phyloP scores from a whole-genome alignment of 2,329 filamentous ascomycete genomes.

The Stachybotrys elegans region DNA sequence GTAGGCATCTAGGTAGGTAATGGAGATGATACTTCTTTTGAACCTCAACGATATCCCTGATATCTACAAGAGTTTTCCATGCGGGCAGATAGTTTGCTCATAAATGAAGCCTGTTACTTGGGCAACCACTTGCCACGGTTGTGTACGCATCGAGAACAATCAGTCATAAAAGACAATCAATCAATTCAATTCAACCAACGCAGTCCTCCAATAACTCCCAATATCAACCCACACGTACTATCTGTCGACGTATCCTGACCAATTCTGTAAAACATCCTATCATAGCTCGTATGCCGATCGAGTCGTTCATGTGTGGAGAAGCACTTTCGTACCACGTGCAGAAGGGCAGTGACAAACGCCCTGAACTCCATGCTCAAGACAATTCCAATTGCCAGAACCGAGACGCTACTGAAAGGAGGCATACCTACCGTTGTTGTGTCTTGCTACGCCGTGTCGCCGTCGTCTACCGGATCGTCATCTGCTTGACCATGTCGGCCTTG shows the following conservation, averaged over 20 bases:
- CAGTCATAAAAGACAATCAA: not conserved
- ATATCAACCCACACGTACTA: not conserved
- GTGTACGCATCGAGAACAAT: too few species aligned
- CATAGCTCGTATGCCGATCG: slow-evolving; percentile 18
- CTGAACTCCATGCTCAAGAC: slow-evolving; percentile 50
- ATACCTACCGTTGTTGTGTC: slow-evolving; percentile 42
- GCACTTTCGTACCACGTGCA: slow-evolving; percentile 46
- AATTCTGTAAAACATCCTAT: slow-evolving; percentile 10
- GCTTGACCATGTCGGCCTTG: slow-evolving; percentile 85
- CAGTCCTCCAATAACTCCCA: not conserved
- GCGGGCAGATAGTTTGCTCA: too few species aligned
- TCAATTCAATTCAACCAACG: too few species aligned
- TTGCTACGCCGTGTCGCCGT: too few species aligned
- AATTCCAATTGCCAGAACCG: slow-evolving; percentile 34
- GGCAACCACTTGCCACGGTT: too few species aligned
- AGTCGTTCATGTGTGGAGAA: slow-evolving; percentile 36
- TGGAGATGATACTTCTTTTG: too few species aligned
- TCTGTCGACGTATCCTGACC: not conserved
- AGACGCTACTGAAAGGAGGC: slow-evolving; percentile 35
- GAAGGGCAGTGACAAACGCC: slow-evolving; percentile 33
- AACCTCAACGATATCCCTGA: too few species aligned
- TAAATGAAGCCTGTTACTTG: too few species aligned
- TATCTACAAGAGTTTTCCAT: too few species aligned
- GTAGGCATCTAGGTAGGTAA: too few species aligned
- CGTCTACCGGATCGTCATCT: slow-evolving; percentile 83